Evolutionary conservation across 305 asterid genomes (phyloP), one percentile per base, ranked within the genome.

Genomic region (Fraxinus platypoda): DNA sequence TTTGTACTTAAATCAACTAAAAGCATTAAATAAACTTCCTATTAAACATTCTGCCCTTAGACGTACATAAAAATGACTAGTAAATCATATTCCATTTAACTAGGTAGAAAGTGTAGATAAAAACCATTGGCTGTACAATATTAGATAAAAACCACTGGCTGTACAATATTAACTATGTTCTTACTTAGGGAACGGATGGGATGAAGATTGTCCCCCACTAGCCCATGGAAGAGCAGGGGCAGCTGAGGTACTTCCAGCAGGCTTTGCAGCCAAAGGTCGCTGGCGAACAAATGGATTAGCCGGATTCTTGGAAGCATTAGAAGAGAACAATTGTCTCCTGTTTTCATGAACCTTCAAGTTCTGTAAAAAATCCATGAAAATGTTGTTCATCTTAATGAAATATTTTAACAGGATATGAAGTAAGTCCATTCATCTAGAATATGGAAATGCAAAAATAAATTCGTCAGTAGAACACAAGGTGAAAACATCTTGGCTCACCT

Each of bases 331-430:
- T 83, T 96, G 98, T 77, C 94, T 90, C 82, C 99, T 88, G 87
- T 84, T 93, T 81, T 94, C 99, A 66, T 94, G 98, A 89, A 90
- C 94, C 85, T 94, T 94, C 88, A 94, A 75, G 87, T 94, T 96
- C 98, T 94, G 93, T 80, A 17, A 49, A 52, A 17, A 52, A 52
- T 4, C 23, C 62, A 49, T 17, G 11, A n/a, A 57, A 57, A 57
- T 57, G 66, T 6, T 72, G 76, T 77, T 78, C 74, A 75, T 57
- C 68, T 79, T 57, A 86, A 75, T 66, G 57, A 83, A 46, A 30
- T 30, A 70, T 4, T 70, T 68, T 70, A 12, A 70, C 23, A 28
- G 41, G 75, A 38, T 62, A 72, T 68, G 76, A 43, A 62, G 81
- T 62, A 2, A 52, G 52, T 77, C 33, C 35, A 80, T 52, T 79